A percentile compares a stretch with the other conserved stretches of the same genome.
phyloP scores from a whole-genome alignment of 139 green algal genomes.

The Desmodesmus armatus region DNA sequence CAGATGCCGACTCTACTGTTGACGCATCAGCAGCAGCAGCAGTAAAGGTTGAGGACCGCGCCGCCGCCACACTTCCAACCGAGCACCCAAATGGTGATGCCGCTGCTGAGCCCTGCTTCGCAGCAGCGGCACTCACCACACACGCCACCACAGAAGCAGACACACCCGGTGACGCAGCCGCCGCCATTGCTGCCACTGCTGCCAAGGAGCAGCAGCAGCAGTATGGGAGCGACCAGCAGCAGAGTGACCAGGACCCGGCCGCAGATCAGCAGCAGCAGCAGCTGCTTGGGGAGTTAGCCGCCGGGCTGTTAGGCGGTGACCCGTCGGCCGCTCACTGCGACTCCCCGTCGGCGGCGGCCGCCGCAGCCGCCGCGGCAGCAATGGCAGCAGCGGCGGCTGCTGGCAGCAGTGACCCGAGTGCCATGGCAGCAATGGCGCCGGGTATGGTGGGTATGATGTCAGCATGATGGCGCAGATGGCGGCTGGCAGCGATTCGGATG shows the following conservation, averaged over 20 bases:
- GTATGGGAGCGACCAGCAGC: neutral
- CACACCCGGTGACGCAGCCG: too few relatives aligned
- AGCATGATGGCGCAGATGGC: conserved; percentile 33
- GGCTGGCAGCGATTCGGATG: neutral
- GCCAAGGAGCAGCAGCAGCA: neutral
- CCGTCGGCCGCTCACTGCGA: too few relatives aligned
- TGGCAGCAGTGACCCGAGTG: neutral
- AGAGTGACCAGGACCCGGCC: neutral
- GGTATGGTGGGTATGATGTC: conserved; percentile 33
- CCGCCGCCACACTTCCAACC: neutral
- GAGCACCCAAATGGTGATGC: neutral
- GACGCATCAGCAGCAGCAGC: conserved; percentile 1
- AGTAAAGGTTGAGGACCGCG: neutral
- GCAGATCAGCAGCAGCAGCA: neutral
- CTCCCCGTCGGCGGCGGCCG: too few relatives aligned
- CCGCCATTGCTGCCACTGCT: neutral
- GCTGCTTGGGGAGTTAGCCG: neutral
- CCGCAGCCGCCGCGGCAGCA: too few relatives aligned
- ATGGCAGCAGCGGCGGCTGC: neutral
- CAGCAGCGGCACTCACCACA: too few relatives aligned
- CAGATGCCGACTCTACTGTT: neutral
- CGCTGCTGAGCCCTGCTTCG: neutral
- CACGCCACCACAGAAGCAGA: too few relatives aligned
- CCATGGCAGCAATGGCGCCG: conserved; percentile 23
- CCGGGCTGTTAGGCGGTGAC: too few relatives aligned